Base-by-base conservation (phyloP, 2,329 filamentous ascomycete species). In the Claviceps quebecensis region DNA sequence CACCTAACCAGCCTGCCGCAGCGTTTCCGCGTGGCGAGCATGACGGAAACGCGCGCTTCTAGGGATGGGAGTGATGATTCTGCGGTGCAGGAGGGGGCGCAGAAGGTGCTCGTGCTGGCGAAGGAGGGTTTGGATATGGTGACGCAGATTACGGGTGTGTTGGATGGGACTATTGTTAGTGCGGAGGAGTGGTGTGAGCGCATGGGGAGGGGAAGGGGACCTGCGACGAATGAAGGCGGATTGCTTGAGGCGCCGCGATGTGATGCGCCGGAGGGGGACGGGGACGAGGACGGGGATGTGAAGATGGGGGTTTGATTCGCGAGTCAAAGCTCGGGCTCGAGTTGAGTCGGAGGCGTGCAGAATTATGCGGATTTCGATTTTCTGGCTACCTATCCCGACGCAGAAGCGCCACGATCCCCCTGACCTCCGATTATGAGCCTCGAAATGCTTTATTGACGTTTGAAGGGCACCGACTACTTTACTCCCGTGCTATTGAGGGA, bases 81-180 rank as follows among this genome's bases (percentile, higher is more conserved):
- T 8, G 65, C 65, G 16, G 55, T 69, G 9, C 62, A 65, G 19
- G 76, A 82, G 26, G 74, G 75, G 49, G 89, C 87, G 0, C 84
- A 89, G 58, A 77, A 85, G 41, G 89, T 94, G 52, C 71, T 97
- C 13, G 81, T 93, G 1, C 80, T 97, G 49, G 91, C 91, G 6
- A 86, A 85, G 60, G 91, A 97, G 64, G 88, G 90, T 0, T 73
- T 97, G 14, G 89, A 96, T 59, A 95, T 97, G 84, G 89, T 97
- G 76, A 78, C 81, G 1, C 89, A 96, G 65, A 88, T 98, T 48
- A 93, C 83, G 41, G 81, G 83, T 5, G 87, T 96, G 2, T 77
- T 97, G 8, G 87, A 94, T 58, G 86, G 88, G 50, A 97, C 93
- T 0, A 85, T 97, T 50, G 78, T 86, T 51, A 93, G 86, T 59